Evolutionary conservation across 257 asterid genomes (phyloP).

Genomic region (Petunia secreta): DNA sequence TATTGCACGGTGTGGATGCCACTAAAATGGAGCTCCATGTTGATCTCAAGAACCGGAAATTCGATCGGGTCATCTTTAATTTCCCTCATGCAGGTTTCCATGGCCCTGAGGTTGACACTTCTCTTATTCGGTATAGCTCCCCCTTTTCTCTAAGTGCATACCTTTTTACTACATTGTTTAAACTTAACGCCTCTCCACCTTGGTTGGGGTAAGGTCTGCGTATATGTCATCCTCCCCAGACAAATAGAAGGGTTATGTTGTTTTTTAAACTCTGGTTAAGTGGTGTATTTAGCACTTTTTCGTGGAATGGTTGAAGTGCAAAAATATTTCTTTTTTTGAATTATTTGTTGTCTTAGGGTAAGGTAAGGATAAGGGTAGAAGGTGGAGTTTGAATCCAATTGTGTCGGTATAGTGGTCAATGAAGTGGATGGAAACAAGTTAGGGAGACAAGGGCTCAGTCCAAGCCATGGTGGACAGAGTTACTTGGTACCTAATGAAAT

Average conservation of each 20-base stretch:
- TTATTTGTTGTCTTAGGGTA: background rate
- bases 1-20: conserved; percentile 63
- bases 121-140: conserved; percentile 40
- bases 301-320: background rate
- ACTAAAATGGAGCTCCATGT: conserved; percentile 41
- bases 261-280: too few relatives aligned
- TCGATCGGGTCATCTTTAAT: conserved; percentile 62
- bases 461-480: background rate
- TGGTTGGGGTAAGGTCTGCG: too few relatives aligned
- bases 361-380: background rate
- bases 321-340: background rate
- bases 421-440: background rate
- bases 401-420: background rate
- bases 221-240: too few relatives aligned
- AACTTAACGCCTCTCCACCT: too few relatives aligned
- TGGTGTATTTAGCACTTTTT: background rate
- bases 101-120: conserved; percentile 43
- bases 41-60: conserved; percentile 39
- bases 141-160: background rate
- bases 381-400: background rate
- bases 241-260: too few relatives aligned
- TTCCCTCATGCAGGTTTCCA: conserved; percentile 80
- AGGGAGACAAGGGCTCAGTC: background rate
- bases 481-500: background rate
- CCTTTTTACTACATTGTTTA: background rate